phyloP scores from a whole-genome alignment of 495 filamentous ascomycete genomes.

The Glonium stellatum region DNA sequence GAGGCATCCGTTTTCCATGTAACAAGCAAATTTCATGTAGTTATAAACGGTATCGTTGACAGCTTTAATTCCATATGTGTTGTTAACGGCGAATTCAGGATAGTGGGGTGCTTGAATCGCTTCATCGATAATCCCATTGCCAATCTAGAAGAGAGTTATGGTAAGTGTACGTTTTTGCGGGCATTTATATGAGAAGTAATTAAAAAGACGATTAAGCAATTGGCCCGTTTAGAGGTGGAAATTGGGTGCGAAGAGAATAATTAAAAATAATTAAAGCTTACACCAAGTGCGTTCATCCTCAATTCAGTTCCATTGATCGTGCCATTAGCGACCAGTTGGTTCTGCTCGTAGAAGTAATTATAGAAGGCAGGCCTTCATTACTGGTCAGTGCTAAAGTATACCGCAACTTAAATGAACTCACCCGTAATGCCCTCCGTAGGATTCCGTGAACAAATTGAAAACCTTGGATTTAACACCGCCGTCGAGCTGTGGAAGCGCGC shows the following conservation, averaged over 20 bases:
- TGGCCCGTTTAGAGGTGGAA: slow-evolving; percentile 23
- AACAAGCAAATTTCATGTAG: slow-evolving; percentile 43
- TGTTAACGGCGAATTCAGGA: slow-evolving; percentile 61
- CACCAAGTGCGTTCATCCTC: slow-evolving; percentile 44
- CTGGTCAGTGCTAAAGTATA: neutral
- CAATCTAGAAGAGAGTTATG: slow-evolving; percentile 20
- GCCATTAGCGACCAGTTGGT: slow-evolving; percentile 45
- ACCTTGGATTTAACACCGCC: slow-evolving; percentile 40
- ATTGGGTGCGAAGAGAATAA: slow-evolving; percentile 39
- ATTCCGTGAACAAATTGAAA: slow-evolving; percentile 56
- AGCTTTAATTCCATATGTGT: slow-evolving; percentile 64
- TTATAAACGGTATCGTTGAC: slow-evolving; percentile 52
- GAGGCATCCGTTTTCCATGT: slow-evolving; percentile 34
- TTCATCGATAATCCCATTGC: slow-evolving; percentile 74
- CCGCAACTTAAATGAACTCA: slow-evolving; percentile 21
- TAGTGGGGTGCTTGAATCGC: slow-evolving; percentile 62
- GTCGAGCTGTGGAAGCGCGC: slow-evolving; percentile 35
- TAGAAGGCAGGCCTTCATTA: slow-evolving; percentile 44
- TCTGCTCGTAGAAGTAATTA: slow-evolving; percentile 56
- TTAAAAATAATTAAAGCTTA: slow-evolving; percentile 10
- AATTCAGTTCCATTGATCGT: slow-evolving; percentile 44
- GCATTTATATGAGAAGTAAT: too few species aligned
- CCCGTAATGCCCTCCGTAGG: slow-evolving; percentile 44
- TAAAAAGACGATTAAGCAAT: too few species aligned
- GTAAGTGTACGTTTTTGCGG: too few species aligned